Evolutionary conservation across 2,329 filamentous ascomycete genomes (phyloP), one percentile per base, ranked within the genome.

Genomic region (Aquanectria penicillioides): DNA sequence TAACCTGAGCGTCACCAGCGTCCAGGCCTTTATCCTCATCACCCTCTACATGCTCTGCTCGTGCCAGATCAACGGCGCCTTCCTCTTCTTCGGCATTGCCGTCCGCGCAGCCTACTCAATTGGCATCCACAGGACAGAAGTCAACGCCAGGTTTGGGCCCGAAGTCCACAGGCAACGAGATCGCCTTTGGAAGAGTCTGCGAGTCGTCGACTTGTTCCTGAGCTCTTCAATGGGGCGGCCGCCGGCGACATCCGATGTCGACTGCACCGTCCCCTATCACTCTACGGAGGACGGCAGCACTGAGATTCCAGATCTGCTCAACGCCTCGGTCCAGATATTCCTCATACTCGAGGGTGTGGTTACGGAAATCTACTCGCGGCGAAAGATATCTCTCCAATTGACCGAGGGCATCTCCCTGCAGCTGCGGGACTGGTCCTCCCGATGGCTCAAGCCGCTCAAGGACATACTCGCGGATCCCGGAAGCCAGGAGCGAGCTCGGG

Each of bases 211-310:
- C 57, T 68, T 86, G 1, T 84, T 82, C 56, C 73, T 85, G 0
- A 83, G 81, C 64, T 80, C 78, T 3, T 83, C 81, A 1, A 84
- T 85, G 81, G 83, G 83, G 3, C 75, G 83, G 0, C 83, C 83
- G 0, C 83, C 83, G 0, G 80, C 81, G 0, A 82, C 81, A 0
- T 84, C 82, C 0, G 83, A 85, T 37, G 75, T 83, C 1, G 83
- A 86, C 59, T 85, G 83, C 68, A 85, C 81, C 0, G 82, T 86
- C 0, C 72, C 81, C 0, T 85, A 83, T 61, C 72, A 76, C 12
- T 70, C 63, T 3, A 49, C 71, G 0, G 75, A 74, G 3, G 71
- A 73, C 7, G 68, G 74, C 6, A 76, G 75, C 0, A 70, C 71
- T 6, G 81, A 83, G 43, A 61, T 58, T 0, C 76, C 78, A 7